Percentiles rank a stretch among this genome's conserved stretches.
Conservation (phyloP, 2,329 filamentous ascomycete species). For the Colletotrichum tofieldiae region DNA sequence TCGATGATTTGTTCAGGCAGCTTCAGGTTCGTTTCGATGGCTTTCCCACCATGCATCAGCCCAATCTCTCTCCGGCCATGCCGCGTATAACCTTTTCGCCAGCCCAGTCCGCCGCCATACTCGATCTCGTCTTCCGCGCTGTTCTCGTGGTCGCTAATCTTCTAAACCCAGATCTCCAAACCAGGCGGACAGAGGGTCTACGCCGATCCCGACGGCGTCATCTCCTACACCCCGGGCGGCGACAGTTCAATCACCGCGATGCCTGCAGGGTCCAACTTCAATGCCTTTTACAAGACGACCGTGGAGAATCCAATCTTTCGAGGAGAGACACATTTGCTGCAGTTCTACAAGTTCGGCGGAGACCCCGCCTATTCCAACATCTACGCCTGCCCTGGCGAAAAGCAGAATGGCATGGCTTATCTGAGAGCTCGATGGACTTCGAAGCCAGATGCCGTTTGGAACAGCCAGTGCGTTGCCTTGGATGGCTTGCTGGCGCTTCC, state of each 20-base stretch:
- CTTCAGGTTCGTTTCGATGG: constrained; percentile 45
- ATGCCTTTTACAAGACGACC: constrained; percentile 61
- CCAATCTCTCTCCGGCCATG: neutral
- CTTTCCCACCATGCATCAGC: neutral
- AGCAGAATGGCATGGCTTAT: neutral
- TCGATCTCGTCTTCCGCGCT: too few species aligned
- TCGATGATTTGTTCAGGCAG: constrained; percentile 49
- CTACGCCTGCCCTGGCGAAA: constrained; percentile 13
- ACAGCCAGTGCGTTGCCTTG: constrained; percentile 51
- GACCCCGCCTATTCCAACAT: constrained; percentile 44
- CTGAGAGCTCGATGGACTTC: constrained; percentile 3
- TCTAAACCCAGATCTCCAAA: constrained; percentile 61
- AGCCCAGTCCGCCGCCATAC: too few species aligned
- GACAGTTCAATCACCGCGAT: constrained; percentile 65
- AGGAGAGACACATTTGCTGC: neutral
- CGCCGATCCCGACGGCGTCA: constrained; percentile 66
- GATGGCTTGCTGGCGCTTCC: constrained; percentile 52
- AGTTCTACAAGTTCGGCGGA: constrained; percentile 3
- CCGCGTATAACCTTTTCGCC: accelerated
- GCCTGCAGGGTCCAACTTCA: constrained; percentile 65
- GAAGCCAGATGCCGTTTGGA: neutral
- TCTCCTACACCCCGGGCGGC: constrained; percentile 66
- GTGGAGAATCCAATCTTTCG: constrained; percentile 43
- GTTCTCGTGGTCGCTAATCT: neutral
- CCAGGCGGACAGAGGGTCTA: constrained; percentile 77